Evolutionary conservation across 2,329 filamentous ascomycete species (phyloP).

Genomic region (Hypomyces perniciosus): DNA sequence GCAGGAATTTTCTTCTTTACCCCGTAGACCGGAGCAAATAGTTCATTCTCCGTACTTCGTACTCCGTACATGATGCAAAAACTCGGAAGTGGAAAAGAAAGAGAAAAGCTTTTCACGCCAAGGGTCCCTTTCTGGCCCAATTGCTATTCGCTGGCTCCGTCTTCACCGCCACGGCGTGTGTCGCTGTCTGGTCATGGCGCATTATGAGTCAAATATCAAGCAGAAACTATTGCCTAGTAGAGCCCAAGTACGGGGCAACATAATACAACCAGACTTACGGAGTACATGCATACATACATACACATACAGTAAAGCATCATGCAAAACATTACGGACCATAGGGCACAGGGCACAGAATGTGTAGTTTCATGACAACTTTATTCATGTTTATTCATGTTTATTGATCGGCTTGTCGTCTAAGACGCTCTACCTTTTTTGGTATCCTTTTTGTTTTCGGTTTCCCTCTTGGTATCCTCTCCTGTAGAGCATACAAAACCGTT

Average conservation of each 20-base stretch:
- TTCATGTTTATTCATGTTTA: slow-evolving; percentile 15
- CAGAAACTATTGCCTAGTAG: too few relatives aligned
- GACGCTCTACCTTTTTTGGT: slow-evolving; percentile 5
- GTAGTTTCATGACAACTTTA: slow-evolving; percentile 4
- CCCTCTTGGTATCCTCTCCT: slow-evolving; percentile 9
- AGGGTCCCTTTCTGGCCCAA: too few relatives aligned
- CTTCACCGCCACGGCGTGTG: too few relatives aligned
- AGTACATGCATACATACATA: neutral
- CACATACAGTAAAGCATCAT: neutral
- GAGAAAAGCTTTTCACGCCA: too few relatives aligned
- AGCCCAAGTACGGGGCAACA: too few relatives aligned
- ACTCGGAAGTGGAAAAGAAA: neutral
- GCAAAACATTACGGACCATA: neutral
- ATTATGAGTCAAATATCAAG: too few relatives aligned
- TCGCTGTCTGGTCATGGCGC: too few relatives aligned
- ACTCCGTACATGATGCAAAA: neutral
- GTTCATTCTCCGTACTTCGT: neutral
- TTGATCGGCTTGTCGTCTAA: slow-evolving; percentile 4
- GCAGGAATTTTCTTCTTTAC: too few relatives aligned
- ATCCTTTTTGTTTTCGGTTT: neutral
- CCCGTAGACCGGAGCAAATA: neutral
- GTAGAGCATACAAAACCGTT: slow-evolving; percentile 7
- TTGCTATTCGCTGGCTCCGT: too few relatives aligned
- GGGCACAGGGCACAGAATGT: neutral
- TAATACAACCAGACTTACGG: neutral